Evolutionary conservation across 78 protist species (phyloP), one percentile per base, ranked within the genome.

Genomic region (Cavenderia fasciculata): DNA sequence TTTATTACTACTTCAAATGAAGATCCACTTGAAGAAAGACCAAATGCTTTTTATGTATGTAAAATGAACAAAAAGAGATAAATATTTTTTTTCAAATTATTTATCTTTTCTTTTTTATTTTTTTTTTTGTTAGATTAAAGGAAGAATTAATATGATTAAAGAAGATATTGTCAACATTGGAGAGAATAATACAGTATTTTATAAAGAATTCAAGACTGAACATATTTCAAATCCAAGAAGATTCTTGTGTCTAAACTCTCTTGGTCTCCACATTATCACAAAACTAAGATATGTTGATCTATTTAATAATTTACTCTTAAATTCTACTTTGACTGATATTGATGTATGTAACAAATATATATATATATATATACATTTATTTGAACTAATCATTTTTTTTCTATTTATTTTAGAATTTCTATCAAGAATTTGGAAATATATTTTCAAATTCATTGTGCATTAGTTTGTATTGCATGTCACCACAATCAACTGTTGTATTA

Each of bases 191-290:
- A 29, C 43, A 2, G 76, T 66, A 10, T 79, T 63, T 41, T 79
- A 65, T 8, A 65, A 79, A 19, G 88, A 79, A 6, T 43, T 79
- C 12, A n/a, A 59, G 2, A 25, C 33, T 40, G 88, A 79, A 41
- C 88, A 79, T 41, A 25, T 61, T 29, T 14, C 74, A 0, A 41
- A 16, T 16, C 88, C 75, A 34, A 36, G 88, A 49, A 52, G 88
- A 49, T 79, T 79, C 76, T 54, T 79, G 7, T 79, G 74, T 52
- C 70, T 79, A 16, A 79, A 63, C n/a, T 79, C 88, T 2, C 29
- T 65, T 11, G 88, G 88, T 38, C n/a, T 79, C 4, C 88, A 79
- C 52, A 34, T 79, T 33, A 66, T 79, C 0, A 66, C 69, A 4
- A 79, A 79, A 25, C 4, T 79, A 52, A 19, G 76, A 25, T 79